Evolutionary conservation across 441 rosid genomes (phyloP), one percentile per base, ranked within the genome.

Genomic region (Erodium moschatum): DNA sequence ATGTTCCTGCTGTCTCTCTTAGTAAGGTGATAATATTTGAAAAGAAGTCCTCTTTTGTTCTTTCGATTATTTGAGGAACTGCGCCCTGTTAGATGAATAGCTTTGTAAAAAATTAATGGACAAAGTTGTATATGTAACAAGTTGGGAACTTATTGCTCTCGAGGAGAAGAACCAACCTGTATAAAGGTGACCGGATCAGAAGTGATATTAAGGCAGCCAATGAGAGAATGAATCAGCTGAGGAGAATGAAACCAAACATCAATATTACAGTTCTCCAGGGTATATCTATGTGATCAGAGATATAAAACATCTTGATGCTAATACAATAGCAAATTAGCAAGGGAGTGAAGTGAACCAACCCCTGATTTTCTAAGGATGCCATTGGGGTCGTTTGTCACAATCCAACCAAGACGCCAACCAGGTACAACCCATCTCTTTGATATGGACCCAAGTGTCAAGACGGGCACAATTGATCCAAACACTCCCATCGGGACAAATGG

Each of bases 371-470:
- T 63, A 50, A 87, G 72, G 64, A 75, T 76, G 72, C 81, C 82
- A 64, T 66, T 68, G 0, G 89, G 86, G 73, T 85, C 89, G 69
- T 63, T 71, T 16, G 78, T 33, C 33, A 61, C 85, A 6, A 85
- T 65, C 92, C 95, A 87, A 24, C 97, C 91, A 12, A 85, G 69
- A 69, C 87, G 76, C 91, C 90, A 89, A 27, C 91, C 85, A 13
- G 90, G 89, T 63, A 88, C 90, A 44, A 84, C 50, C 90, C 91
- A 90, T 75, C 91, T 84, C 82, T 91, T 87, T 0, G 90, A 88
- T 63, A 87, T 64, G 19, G 91, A 84, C 0, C 91, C 90, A 11
- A 85, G 70, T 2, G 90, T 87, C 15, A 91, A 12, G 8, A 88
- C 79, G 4, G 93, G 91, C 62, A 67, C 84, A 69, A 80, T 76